phyloP scores from a whole-genome alignment of 441 rosid species.

The Croton laevigatus region DNA sequence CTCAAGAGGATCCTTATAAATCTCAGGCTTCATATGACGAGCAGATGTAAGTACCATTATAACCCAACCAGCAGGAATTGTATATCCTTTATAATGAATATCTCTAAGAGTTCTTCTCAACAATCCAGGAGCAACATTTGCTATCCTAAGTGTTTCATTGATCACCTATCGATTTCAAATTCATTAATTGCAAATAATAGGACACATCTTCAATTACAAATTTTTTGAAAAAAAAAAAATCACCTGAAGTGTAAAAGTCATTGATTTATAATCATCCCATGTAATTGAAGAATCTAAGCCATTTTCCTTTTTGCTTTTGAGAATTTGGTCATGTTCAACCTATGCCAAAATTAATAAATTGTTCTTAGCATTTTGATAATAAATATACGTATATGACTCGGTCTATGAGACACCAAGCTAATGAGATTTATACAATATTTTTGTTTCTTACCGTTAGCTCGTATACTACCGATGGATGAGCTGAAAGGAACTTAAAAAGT shows the following conservation, averaged over 20 bases:
- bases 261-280: constrained; percentile 43
- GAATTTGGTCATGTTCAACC: constrained; percentile 36
- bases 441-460: constrained; percentile 23
- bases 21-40: constrained; percentile 27
- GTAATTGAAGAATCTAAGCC: constrained; percentile 19
- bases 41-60: constrained; percentile 23
- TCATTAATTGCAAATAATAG: too few relatives aligned
- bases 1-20: constrained; percentile 27
- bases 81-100: constrained; percentile 24
- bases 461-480: constrained; percentile 25
- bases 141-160: constrained; percentile 6
- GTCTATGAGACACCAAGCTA: too few relatives aligned
- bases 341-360: background rate
- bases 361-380: background rate
- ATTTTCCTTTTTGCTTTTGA: constrained; percentile 11
- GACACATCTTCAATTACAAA: background rate
- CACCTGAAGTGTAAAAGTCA: constrained; percentile 39
- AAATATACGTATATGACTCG: too few relatives aligned
- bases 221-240: background rate
- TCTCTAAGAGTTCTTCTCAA: constrained; percentile 2
- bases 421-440: too few relatives aligned
- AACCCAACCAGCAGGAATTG: constrained; percentile 34
- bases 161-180: background rate
- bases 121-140: constrained; percentile 4
- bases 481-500: constrained; percentile 26